Evolutionary conservation across 331 rosid species (phyloP), one percentile per base, ranked within the genome.

Genomic region (Stylosanthes scabra): DNA sequence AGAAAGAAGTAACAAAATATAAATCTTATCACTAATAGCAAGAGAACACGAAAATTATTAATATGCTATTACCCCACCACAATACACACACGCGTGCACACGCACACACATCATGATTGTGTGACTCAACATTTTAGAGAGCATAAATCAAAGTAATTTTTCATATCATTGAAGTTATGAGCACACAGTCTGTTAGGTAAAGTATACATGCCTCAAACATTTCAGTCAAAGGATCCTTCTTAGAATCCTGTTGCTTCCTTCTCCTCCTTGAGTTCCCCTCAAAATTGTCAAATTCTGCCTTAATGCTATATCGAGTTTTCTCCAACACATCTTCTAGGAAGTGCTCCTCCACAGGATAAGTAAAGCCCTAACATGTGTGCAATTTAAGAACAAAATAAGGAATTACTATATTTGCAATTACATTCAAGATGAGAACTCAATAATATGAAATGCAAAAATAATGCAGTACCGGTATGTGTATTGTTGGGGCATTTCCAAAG

Each of bases 291-390:
- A 59, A 88, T 85, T 89, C 96, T 13, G 95, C 82, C 88, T 85
- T 85, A 80, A 94, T 86, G 86, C 20, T 82, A 56, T 89, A 91
- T 42, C 66, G 82, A 69, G 95, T 81, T 85, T 91, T 91, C 90
- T 94, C 99, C 86, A 91, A 78, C 80, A 85, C 81, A 66, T 94
- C 97, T 85, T 94, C 99, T 45, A 94, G 90, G 87, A 85, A 94
- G 50, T 85, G 63, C 85, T 89, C 99, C 9, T 45, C 70, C 71
- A 94, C 99, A 74, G 97, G 93, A 70, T 84, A 89, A 61, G 97
- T 88, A 80, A 86, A 84, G 68, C 96, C 99, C 99, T 91, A 87
- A 74, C 71, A 89, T 66, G 84, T 68, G 64, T 67, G 51, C 16
- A 74, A 47, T 20, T 51, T 4, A n/a, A 51, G 15, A 50, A 50